A percentile compares a stretch with the other conserved stretches of the same genome.
Evolutionary conservation across 768 basidiomycete species (phyloP).

Genomic region (Lactarius indigo): DNA sequence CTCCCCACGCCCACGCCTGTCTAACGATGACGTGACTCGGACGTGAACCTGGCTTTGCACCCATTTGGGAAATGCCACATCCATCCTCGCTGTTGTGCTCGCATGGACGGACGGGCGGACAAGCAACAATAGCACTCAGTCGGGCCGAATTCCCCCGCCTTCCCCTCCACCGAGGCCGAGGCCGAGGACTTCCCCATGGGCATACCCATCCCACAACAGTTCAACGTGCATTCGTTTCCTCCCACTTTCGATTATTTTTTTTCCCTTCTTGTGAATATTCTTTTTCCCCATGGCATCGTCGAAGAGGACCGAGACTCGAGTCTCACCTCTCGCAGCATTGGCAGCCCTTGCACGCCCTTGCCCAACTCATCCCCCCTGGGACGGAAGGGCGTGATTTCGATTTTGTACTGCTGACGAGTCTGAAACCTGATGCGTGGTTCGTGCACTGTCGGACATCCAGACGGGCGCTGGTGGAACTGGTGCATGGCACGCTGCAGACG

Average conservation of each 20-base stretch:
- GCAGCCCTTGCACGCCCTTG: constrained; percentile 17
- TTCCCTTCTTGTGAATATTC: constrained; percentile 5
- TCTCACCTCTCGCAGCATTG: constrained; percentile 9
- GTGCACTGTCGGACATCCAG: constrained; percentile 16
- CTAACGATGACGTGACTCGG: background rate
- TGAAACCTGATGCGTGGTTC: constrained; percentile 10
- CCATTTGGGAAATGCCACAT: background rate
- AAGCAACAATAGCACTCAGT: background rate
- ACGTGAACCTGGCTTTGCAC: background rate
- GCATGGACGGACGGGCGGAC: background rate
- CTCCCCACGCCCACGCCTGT: background rate
- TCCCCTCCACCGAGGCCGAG: background rate
- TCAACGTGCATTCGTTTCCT: background rate
- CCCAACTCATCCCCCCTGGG: constrained; percentile 3
- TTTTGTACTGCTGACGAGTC: constrained; percentile 12
- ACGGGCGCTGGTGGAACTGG: constrained; percentile 22
- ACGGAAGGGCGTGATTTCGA: background rate
- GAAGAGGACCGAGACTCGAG: background rate
- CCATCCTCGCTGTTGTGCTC: background rate
- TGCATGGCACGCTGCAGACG: constrained; percentile 8
- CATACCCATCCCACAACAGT: background rate
- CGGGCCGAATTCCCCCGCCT: background rate
- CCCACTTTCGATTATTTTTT: background rate
- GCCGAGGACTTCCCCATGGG: background rate
- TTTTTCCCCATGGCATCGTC: constrained; percentile 6